Evolutionary conservation across 163 green algal genomes (phyloP).

Genomic region (Chlamydomonas reinhardtii): DNA sequence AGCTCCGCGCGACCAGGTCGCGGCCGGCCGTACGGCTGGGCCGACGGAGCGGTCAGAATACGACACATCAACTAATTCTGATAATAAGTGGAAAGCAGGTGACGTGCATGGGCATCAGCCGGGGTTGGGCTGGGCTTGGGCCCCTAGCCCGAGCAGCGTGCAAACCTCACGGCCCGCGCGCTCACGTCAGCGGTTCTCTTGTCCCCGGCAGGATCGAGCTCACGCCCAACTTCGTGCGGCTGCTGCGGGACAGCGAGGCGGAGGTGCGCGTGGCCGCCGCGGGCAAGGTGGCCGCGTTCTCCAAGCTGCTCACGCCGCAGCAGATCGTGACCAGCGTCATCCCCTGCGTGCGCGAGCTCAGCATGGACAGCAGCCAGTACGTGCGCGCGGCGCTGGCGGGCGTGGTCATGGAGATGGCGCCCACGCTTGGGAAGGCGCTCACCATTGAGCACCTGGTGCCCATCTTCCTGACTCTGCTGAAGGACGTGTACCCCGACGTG

Average conservation of each 20-base stretch:
- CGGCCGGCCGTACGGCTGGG: too few species aligned
- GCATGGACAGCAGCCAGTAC: slow-evolving; percentile 93
- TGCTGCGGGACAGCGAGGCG: slow-evolving; percentile 94
- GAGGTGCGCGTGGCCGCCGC: slow-evolving; percentile 96
- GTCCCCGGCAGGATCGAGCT: slow-evolving; percentile 77
- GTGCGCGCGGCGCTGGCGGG: slow-evolving; percentile 94
- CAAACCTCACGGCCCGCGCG: too few species aligned
- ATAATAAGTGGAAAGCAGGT: too few species aligned
- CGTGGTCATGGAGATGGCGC: slow-evolving; percentile 96
- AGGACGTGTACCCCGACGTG: slow-evolving; percentile 97
- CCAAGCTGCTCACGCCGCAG: slow-evolving; percentile 74
- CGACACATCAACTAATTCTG: too few species aligned
- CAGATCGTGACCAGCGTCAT: slow-evolving; percentile 75
- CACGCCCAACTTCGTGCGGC: slow-evolving; percentile 86
- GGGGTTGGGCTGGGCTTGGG: too few species aligned
- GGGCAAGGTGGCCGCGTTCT: slow-evolving; percentile 89
- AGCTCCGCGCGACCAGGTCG: too few species aligned
- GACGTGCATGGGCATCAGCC: too few species aligned
- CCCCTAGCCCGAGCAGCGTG: too few species aligned
- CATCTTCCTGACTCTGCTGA: slow-evolving; percentile 92
- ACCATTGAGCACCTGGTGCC: slow-evolving; percentile 96
- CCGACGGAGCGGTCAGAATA: too few species aligned
- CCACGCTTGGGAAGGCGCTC: slow-evolving; percentile 87
- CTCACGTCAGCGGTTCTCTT: too few species aligned
- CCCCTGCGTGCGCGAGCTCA: slow-evolving; percentile 90